These are phyloP conservation scores for Microascus cirrosus DNA, from an alignment of 2,329 filamentous ascomycete species.

Conservation along the genomic window DNA sequence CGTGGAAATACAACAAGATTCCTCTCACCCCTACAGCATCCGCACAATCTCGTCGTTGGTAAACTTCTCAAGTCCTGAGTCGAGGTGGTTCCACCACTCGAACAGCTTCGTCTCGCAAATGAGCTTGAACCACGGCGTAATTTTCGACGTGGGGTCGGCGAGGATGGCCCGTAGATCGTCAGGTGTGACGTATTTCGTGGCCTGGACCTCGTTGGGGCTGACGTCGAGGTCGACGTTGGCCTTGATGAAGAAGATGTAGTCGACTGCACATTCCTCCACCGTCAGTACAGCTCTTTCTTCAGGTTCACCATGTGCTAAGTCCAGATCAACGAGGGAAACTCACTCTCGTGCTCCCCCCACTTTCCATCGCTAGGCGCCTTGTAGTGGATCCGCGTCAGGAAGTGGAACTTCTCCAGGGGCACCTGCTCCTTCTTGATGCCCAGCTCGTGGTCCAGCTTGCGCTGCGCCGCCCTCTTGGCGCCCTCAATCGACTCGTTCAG, in stretches of 20 bases:
- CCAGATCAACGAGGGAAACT: constrained; percentile 23
- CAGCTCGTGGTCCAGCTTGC: constrained; percentile 90
- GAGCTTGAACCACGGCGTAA: constrained; percentile 98
- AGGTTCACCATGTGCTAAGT: not conserved
- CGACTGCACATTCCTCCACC: constrained; percentile 43
- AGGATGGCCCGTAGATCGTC: constrained; percentile 81
- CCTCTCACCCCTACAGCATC: constrained; percentile 43
- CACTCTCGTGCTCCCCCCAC: constrained; percentile 98
- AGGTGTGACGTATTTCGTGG: constrained; percentile 71
- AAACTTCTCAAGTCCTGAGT: constrained; percentile 73
- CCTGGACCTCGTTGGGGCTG: constrained; percentile 84
- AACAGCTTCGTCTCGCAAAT: constrained; percentile 98
- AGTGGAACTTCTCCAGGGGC: constrained; percentile 81
- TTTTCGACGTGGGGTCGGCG: constrained; percentile 65
- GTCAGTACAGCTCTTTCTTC: constrained; percentile 8
- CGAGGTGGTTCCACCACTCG: constrained; percentile 89
- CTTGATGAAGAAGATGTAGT: constrained; percentile 98
- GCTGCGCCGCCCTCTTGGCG: constrained; percentile 82
- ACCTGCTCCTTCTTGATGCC: constrained; percentile 86
- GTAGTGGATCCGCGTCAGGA: constrained; percentile 95
- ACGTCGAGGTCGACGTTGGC: constrained; percentile 73
- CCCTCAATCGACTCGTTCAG: constrained; percentile 72
- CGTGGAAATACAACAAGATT: not conserved
- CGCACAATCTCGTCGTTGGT: constrained; percentile 73
- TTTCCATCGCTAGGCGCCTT: constrained; percentile 93